A percentile compares a stretch with the other conserved stretches of the same genome.
Evolutionary conservation across 257 asterid species (phyloP).

Genomic region (Rauvolfia tetraphylla): DNA sequence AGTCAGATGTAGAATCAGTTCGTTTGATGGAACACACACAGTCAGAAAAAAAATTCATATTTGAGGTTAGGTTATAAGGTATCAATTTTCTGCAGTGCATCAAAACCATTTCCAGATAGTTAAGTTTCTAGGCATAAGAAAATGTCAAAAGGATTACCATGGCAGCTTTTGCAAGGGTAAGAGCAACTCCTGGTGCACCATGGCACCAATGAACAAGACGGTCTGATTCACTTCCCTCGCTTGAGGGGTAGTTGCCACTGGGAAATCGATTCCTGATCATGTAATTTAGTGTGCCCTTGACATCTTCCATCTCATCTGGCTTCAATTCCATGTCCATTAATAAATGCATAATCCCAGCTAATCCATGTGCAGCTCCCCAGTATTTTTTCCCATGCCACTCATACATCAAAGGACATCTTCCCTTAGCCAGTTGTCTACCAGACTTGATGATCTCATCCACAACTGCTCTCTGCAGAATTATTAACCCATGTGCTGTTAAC

Average conservation of each 20-base stretch:
- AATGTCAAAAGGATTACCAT: slow-evolving; percentile 32
- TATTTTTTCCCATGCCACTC: slow-evolving; percentile 80
- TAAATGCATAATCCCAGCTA: slow-evolving; percentile 73
- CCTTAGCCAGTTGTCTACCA: slow-evolving; percentile 49
- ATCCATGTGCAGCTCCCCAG: slow-evolving; percentile 92
- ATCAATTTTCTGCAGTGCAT: not conserved
- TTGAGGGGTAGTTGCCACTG: slow-evolving; percentile 76
- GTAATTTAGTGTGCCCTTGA: slow-evolving; percentile 58
- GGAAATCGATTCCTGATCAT: slow-evolving; percentile 66
- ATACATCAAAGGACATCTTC: slow-evolving; percentile 64
- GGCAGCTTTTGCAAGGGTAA: slow-evolving; percentile 76
- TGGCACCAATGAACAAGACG: slow-evolving; percentile 90
- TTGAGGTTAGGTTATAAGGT: not conserved
- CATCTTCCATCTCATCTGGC: slow-evolving; percentile 64
- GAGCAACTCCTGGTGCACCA: slow-evolving; percentile 81
- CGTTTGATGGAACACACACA: not conserved
- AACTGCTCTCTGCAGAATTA: slow-evolving; percentile 42
- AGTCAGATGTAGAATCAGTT: no score
- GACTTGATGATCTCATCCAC: slow-evolving; percentile 55
- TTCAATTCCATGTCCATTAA: slow-evolving; percentile 71
- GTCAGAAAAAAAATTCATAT: not conserved
- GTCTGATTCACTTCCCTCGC: slow-evolving; percentile 68
- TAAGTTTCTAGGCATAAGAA: not conserved
- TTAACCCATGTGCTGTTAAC: not conserved
- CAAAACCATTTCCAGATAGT: not conserved